Conservation (phyloP, 2,329 filamentous ascomycete genomes). For the Fusarium sp. region DNA sequence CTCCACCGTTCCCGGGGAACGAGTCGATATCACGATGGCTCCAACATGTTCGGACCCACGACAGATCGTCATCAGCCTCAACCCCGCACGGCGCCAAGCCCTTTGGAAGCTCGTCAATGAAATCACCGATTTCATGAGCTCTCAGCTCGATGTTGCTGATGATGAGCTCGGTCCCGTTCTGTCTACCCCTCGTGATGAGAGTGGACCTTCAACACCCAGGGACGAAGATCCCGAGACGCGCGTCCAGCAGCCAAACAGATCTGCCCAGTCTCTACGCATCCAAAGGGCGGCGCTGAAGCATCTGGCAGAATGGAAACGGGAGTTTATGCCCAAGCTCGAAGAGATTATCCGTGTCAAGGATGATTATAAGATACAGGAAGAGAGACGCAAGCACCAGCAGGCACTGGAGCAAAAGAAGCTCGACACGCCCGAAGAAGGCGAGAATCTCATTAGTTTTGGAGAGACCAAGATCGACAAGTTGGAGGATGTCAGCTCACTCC, state of each 20-base stretch:
- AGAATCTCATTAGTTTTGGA: conserved; percentile 58
- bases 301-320: conserved; percentile 82
- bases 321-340: conserved; percentile 76
- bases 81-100: conserved; percentile 63
- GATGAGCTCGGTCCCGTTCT: conserved; percentile 49
- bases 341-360: conserved; percentile 71
- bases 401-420: conserved; percentile 54
- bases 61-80: conserved; percentile 67
- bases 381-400: conserved; percentile 60
- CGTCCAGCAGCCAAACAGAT: conserved; percentile 29
- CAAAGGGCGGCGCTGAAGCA: conserved; percentile 71
- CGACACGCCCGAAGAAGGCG: conserved; percentile 52
- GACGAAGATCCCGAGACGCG: conserved; percentile 23
- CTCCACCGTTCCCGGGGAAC: neutral
- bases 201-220: conserved; percentile 15
- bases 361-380: conserved; percentile 59
- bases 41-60: conserved; percentile 67
- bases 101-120: conserved; percentile 64
- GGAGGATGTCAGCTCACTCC: conserved; percentile 59
- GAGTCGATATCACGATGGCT: conserved; percentile 56
- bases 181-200: conserved; percentile 29
- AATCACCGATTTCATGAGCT: conserved; percentile 67
- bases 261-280: conserved; percentile 49
- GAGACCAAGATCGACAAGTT: conserved; percentile 48
- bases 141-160: conserved; percentile 58